phyloP scores from a whole-genome alignment of 371 early-diverging fungal genomes.

The Mortierella sp. region DNA sequence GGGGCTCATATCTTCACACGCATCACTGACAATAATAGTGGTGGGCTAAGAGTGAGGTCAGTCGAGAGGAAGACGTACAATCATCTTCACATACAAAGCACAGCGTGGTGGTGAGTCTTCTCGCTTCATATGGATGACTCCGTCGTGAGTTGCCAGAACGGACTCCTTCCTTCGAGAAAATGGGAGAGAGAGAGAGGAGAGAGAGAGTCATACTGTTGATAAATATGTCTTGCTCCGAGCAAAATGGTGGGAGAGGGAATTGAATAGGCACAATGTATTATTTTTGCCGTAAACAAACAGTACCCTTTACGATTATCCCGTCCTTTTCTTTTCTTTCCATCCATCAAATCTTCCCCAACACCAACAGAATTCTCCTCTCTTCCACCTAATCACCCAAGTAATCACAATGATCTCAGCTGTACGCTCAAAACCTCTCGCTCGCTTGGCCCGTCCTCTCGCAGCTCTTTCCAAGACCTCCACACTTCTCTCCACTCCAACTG shows the following conservation, averaged over 20 bases:
- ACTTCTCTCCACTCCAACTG: conserved; percentile 26
- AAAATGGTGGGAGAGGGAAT: background rate
- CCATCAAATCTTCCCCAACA: conserved; percentile 1
- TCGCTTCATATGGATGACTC: too few relatives aligned
- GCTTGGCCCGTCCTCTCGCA: conserved; percentile 49
- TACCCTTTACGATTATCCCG: conserved; percentile 4
- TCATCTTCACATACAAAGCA: background rate
- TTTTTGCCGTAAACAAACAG: background rate
- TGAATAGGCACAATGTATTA: background rate
- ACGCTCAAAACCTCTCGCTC: conserved; percentile 54
- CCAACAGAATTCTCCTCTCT: background rate
- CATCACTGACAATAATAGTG: background rate
- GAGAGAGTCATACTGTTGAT: background rate
- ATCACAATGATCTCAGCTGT: conserved; percentile 56
- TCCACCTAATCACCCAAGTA: background rate
- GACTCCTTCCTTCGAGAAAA: background rate
- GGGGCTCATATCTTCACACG: conserved; percentile 19
- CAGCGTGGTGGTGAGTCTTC: background rate
- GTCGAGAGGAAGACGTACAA: background rate
- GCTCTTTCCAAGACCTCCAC: conserved; percentile 38
- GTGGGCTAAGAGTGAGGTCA: background rate
- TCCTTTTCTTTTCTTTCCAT: conserved; percentile 5
- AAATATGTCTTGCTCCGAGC: background rate
- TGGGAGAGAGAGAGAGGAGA: background rate
- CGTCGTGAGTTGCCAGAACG: background rate